Conservation (phyloP, 257 asterid species). For the Solanum habrochaites region DNA sequence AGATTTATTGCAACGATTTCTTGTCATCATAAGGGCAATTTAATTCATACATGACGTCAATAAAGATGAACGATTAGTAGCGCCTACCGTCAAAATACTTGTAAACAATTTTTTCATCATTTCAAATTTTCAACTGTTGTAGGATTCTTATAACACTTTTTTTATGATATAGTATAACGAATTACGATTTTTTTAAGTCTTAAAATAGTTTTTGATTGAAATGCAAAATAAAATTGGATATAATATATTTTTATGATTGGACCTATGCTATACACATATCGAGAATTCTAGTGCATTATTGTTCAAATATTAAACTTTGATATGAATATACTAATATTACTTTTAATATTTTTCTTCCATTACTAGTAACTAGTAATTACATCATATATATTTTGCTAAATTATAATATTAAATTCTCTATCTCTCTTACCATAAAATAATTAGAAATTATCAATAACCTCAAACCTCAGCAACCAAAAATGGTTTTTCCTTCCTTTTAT, state of each 20-base stretch:
- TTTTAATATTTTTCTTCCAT: neutral
- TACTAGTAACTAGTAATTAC: too few species aligned
- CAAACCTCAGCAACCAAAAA: neutral
- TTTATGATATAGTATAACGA: neutral
- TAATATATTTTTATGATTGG: too few species aligned
- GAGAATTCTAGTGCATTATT: too few species aligned
- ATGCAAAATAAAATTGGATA: too few species aligned
- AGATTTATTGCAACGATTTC: neutral
- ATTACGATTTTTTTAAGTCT: neutral
- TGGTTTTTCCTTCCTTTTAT: neutral
- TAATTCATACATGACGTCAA: too few species aligned
- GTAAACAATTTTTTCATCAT: neutral
- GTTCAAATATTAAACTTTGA: too few species aligned
- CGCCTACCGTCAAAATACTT: neutral
- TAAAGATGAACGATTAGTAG: neutral
- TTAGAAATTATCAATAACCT: neutral
- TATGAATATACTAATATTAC: too few species aligned
- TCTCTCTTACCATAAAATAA: neutral
- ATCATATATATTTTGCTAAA: neutral
- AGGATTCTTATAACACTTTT: neutral
- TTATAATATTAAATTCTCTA: neutral
- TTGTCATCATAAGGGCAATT: too few species aligned
- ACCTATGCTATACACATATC: rapidly evolving
- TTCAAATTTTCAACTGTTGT: neutral
- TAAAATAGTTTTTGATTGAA: too few species aligned